phyloP scores from a whole-genome alignment of 2,329 filamentous ascomycete genomes.

The Chrysoporthe cubensis region DNA sequence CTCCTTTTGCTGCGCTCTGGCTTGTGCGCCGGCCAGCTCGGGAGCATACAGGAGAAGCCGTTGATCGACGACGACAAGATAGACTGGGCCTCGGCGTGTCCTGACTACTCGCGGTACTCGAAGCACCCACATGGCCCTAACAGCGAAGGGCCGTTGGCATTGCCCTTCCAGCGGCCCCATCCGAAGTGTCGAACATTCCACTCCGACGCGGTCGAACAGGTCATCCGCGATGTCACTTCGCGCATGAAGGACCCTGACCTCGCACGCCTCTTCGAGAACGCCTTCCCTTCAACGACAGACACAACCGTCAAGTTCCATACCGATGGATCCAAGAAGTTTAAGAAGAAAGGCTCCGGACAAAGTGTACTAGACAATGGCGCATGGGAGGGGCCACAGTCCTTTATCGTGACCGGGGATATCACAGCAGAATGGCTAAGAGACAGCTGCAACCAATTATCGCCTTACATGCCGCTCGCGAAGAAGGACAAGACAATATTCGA shows the following conservation, averaged over 20 bases:
- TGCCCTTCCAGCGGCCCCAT: constrained; percentile 87
- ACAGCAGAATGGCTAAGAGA: constrained; percentile 94
- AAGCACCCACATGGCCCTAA: constrained; percentile 67
- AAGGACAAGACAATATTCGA: constrained; percentile 78
- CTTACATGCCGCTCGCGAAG: constrained; percentile 84
- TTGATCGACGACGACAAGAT: constrained; percentile 37
- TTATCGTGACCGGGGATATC: constrained; percentile 90
- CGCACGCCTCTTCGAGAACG: constrained; percentile 91
- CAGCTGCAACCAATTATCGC: constrained; percentile 85
- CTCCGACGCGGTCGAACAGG: constrained; percentile 82
- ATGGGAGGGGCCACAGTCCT: constrained; percentile 87
- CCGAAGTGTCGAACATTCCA: constrained; percentile 85
- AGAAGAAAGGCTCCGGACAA: constrained; percentile 43
- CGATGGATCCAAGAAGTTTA: constrained; percentile 52
- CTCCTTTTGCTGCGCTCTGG: constrained; percentile 1
- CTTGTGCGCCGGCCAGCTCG: constrained; percentile 12
- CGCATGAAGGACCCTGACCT: constrained; percentile 85
- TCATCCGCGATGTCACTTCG: constrained; percentile 80
- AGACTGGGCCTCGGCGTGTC: constrained; percentile 53
- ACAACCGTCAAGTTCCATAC: constrained; percentile 90
- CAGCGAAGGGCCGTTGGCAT: constrained; percentile 75
- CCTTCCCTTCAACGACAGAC: constrained; percentile 89
- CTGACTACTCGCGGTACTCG: constrained; percentile 66
- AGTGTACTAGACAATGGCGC: constrained; percentile 54
- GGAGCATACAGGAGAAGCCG: constrained; percentile 36